These are phyloP conservation scores for Cubamyces sp. DNA, from an alignment of 768 basidiomycete species.

Conservation along the genomic window DNA sequence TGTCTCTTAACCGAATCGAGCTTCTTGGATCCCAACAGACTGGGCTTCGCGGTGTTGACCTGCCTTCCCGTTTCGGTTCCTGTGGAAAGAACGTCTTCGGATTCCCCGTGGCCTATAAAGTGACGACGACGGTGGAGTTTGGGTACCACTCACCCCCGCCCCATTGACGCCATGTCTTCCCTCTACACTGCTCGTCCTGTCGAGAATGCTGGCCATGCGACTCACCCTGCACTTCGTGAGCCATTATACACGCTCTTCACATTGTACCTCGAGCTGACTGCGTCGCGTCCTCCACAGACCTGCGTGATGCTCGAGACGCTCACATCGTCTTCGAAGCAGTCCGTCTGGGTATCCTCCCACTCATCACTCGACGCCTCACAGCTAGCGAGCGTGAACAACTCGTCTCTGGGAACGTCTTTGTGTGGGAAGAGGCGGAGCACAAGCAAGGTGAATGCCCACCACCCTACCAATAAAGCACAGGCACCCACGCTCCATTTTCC, in stretches of 20 bases:
- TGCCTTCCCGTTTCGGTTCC: constrained; percentile 28
- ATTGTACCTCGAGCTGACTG: not conserved
- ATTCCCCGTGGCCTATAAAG: constrained; percentile 30
- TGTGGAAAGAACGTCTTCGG: constrained; percentile 28
- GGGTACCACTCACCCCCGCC: constrained; percentile 15
- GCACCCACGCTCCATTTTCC: constrained; percentile 19
- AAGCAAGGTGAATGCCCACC: constrained; percentile 43
- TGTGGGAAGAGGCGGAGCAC: constrained; percentile 83
- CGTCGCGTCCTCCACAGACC: constrained; percentile 47
- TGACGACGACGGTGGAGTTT: constrained; percentile 18
- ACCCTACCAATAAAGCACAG: constrained; percentile 27
- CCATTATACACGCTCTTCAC: not conserved
- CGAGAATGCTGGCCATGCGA: constrained; percentile 29
- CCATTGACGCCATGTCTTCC: constrained; percentile 19
- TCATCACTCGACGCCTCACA: constrained; percentile 72
- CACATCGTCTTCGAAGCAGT: constrained; percentile 80
- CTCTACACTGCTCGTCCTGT: constrained; percentile 12
- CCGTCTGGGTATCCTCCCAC: constrained; percentile 66
- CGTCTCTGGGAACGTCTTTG: constrained; percentile 75
- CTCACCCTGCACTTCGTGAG: constrained; percentile 39
- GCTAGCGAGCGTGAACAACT: constrained; percentile 72
- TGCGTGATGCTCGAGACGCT: constrained; percentile 80
- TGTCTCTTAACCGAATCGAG: constrained; percentile 16
- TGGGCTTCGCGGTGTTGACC: constrained; percentile 24
- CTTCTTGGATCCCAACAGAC: constrained; percentile 21